Base-by-base conservation (phyloP, 768 basidiomycete genomes). In the Boletus rufocinnamomeus region DNA sequence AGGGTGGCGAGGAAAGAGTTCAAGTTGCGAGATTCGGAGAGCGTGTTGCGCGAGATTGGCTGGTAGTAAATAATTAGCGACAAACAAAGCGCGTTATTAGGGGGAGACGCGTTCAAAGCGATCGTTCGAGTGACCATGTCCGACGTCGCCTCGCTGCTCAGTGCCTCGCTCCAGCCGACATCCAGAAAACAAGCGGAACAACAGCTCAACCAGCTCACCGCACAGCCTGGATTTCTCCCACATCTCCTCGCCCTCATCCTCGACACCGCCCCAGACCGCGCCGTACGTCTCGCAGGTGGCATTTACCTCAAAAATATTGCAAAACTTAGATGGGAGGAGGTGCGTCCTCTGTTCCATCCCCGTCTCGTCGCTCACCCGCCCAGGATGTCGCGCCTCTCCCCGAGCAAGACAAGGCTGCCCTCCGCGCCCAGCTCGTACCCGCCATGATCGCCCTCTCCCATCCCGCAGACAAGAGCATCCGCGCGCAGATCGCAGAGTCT, bases 301-400 rank as follows among this genome's bases (percentile, higher is more conserved):
- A 87, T 98, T 35, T 95, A 91, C 75, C 86, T 97, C 63, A 98
- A 98, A 78, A 97, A 98, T 70, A 81, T 88, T 46, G 82, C 94
- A 58, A 94, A 91, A 72, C 79, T 84, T 28, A 82, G 88, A 76
- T 98, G 95, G 95, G 88, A 87, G 44, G 93, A 95, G 80, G 94
- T 92, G 46, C 28, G 82, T 76, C 3, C 16, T 6, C 45, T 3
- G 6, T 0, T 53, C n/a, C 10, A n/a, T 37, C 2, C 19, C 17
- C 11, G 10, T 25, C 56, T 14, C 27, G 50, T 52, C 30, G n/a
- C 38, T 52, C 23, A 59, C 35, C 38, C 32, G 50, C 56, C 17
- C 63, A 91, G 87, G 90, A 92, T 69, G 88, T 86, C 44, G 79
- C 83, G 61, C 89, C 91, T 5, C 77, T 95, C 34, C 71, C 82